Evolutionary conservation across 2,329 filamentous ascomycete genomes (phyloP), one percentile per base, ranked within the genome.

Genomic region (Aspergillus proliferans): DNA sequence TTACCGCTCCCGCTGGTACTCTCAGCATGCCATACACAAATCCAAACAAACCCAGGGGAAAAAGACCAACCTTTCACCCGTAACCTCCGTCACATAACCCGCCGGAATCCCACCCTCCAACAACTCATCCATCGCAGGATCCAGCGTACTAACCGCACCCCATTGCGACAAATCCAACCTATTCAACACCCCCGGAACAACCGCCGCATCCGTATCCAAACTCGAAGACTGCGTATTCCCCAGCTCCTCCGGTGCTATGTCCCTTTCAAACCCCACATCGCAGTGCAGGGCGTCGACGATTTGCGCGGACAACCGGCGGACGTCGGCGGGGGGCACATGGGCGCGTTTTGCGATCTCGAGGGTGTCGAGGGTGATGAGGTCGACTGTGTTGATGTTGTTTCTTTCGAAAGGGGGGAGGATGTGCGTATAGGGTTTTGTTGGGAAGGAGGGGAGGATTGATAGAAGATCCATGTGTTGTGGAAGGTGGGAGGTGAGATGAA

Each of bases 291-390:
- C 83, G 22, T 75, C 72, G 30, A 88, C 72, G 28, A 95, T 73
- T 47, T 84, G 83, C 48, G 79, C 77, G 53, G 82, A 79, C 33
- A 97, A 76, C 52, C 84, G 82, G 68, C 85, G 87, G 58, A 96
- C 77, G 63, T 96, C 89, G 36, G 86, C 78, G 6, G 92, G 76
- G 2, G 92, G 89, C 15, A 95, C 76, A 55, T 86, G 84, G 45
- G 90, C 91, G 66, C 88, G 86, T 73, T 87, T 93, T 49, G 89
- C 89, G 56, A 97, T 82, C 63, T 95, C 87, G 52, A 84, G 77
- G 3, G 85, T 79, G 63, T 95, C 88, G 53, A 94, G 83, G 2
- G 88, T 88, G 60, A 98, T 78, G 44, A 98, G 80, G 66, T 98
- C 93, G 59, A 83, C 84, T 28, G 87, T 87, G 22, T 87, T 87